Evolutionary conservation across 2,329 filamentous ascomycete species (phyloP).

Genomic region (Apiospora sp.): DNA sequence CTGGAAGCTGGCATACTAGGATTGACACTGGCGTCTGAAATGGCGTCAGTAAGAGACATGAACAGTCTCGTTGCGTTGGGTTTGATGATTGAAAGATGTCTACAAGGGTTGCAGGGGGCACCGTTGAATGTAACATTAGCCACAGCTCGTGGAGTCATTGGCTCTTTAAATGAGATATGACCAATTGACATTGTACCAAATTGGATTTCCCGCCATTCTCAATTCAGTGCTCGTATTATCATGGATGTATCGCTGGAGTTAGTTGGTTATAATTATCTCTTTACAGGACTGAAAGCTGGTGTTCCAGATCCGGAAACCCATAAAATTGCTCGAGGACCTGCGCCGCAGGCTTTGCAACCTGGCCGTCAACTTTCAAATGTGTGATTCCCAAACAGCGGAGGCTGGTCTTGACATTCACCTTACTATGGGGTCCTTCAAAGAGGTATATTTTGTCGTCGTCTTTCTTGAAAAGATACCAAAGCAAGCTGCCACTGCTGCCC

Average conservation of each 20-base stretch:
- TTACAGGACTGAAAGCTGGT: not conserved
- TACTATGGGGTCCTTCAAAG: not conserved
- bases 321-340: slow-evolving; percentile 32
- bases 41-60: slow-evolving; percentile 18
- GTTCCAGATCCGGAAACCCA: not conserved
- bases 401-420: not conserved
- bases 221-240: not conserved
- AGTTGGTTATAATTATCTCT: no score
- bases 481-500: no score
- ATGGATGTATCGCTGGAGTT: not conserved
- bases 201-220: no score
- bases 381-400: not conserved
- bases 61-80: slow-evolving; percentile 3
- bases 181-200: slow-evolving; percentile 27
- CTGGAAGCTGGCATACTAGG: slow-evolving; percentile 17
- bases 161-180: slow-evolving; percentile 22
- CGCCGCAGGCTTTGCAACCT: slow-evolving; percentile 38
- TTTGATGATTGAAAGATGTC: slow-evolving; percentile 6
- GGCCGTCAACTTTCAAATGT: slow-evolving; percentile 42
- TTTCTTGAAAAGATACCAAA: not conserved
- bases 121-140: slow-evolving; percentile 27
- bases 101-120: slow-evolving; percentile 19
- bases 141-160: slow-evolving; percentile 14
- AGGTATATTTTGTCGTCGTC: not conserved
- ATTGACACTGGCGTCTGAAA: slow-evolving; percentile 14